Evolutionary conservation across 192 early-diverging fungal species (phyloP).

Genomic region (Helicostylum pulchrum): DNA sequence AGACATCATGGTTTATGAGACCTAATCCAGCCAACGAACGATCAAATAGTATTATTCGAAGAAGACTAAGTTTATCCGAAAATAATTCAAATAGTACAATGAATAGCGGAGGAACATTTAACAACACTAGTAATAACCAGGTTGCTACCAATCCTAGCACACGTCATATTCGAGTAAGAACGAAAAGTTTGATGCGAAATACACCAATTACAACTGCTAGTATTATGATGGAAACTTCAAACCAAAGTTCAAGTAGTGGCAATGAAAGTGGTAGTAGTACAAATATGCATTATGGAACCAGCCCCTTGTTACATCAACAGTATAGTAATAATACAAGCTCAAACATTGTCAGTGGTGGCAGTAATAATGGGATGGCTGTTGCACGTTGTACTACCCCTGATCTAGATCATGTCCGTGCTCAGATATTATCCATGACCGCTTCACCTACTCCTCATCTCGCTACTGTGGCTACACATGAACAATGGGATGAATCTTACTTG

Average conservation of each 20-base stretch:
- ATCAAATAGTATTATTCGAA: constrained; percentile 38
- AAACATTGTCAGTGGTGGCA: too few species aligned
- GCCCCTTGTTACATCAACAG: not conserved
- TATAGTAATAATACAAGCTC: not conserved
- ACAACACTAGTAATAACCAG: too few species aligned
- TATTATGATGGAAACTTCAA: not conserved
- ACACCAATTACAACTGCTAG: constrained; percentile 14
- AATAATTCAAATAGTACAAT: not conserved
- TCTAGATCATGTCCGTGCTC: not conserved
- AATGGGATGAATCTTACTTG: constrained; percentile 60
- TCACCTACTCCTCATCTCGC: constrained; percentile 15
- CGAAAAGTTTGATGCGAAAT: constrained; percentile 29
- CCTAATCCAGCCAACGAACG: constrained; percentile 35
- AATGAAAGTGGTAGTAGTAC: too few species aligned
- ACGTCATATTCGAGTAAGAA: constrained; percentile 15
- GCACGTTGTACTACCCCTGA: constrained; percentile 1
- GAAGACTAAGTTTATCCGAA: constrained; percentile 44
- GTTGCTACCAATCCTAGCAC: not conserved
- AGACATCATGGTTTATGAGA: not conserved
- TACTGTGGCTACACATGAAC: constrained; percentile 31
- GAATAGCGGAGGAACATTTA: not conserved
- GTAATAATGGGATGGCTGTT: not conserved
- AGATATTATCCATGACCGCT: not conserved
- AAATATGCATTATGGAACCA: not conserved
- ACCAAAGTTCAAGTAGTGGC: not conserved